Evolutionary conservation across 257 asterid genomes (phyloP), one percentile per base, ranked within the genome.

Genomic region (Plectranthus barbatus): DNA sequence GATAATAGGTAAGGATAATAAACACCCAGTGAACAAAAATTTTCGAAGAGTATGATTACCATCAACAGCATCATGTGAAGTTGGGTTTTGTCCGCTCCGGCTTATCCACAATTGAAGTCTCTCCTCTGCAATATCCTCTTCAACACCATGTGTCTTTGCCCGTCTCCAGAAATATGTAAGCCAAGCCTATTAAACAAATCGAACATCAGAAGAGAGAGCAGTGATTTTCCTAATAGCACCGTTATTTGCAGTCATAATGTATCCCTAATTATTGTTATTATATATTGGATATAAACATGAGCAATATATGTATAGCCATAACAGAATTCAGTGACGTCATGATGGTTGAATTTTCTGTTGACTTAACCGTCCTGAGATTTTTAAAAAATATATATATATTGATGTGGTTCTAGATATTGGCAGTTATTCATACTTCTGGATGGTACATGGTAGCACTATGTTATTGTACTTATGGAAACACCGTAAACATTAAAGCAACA

Each of bases 91-190:
- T 55, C 87, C 95, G 70, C 90, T 86, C 75, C 90, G 91, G 70
- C 91, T 84, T 66, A 85, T 81, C 97, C 97, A 93, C 39, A 79
- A 65, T 40, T 81, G 92, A 72, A 93, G 96, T 57, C 89, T 84
- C 75, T 90, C 99, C 39, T 93, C 97, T 33, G 99, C 95, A 76
- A 90, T 81, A 81, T 93, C 99, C 66, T 87, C 97, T 80, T 93
- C 99, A 49, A 93, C 99, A 36, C 83, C 74, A 71, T 90, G 97
- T 39, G 63, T 88, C 74, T 84, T 84, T 70, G 99, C 97, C 74
- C 99, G 90, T 86, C 96, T 90, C 99, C 97, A 93, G 76, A 93
- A 90, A 81, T 90, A 93, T 47, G 92, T 80, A 74, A 93, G 96
- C 99, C 99, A 93, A 46, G 99, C 92, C 99, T 93, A 84, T 34